Base-by-base conservation (phyloP, 2,329 filamentous ascomycete genomes). In the Aspergillus ibericus region DNA sequence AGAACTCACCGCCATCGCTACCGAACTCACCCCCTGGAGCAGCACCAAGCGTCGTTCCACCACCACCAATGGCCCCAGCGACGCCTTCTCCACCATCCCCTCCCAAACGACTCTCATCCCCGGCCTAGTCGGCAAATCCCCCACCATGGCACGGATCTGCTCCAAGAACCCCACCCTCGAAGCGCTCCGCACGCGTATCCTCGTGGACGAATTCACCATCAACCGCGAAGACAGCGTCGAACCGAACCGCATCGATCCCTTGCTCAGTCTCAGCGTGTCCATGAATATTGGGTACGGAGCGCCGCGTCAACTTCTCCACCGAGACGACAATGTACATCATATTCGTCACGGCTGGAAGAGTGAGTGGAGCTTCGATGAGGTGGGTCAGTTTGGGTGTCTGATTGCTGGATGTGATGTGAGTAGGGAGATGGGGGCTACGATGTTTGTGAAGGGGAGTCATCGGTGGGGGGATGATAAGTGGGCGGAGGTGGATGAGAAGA, bases 391-490 rank as follows among this genome's bases (percentile, higher is more conserved):
- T 54, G 71, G 57, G 1, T 71, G 65, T 38, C 44, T 73, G 50
- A 68, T 73, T 49, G 72, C 72, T 1, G 72, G 68, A 2, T 59
- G 55, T 13, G 59, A 69, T 22, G 64, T 65, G 6, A 73, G 64
- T 6, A 44, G 69, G 18, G 64, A 70, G 54, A 74, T 72, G 52
- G 72, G 72, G 10, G 72, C 68, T 1, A 74, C 70, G 20, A 73
- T 72, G 69, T 68, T 71, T 35, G 60, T 74, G 0, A 72, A 71
- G 1, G 72, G 72, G 0, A 66, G 61, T 61, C 72, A 73, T 66
- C 59, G 61, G 44, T 71, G 72, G 70, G 65, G 70, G 54, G 64
- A 74, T 56, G 44, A 60, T 6, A 64, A 72, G 16, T 22, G 25
- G 32, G 68, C 73, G 7, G 38, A 42, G 50, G 4, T 38, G 22